Percentiles rank a stretch among this genome's conserved stretches.
These are phyloP conservation scores for Thalassiosira profunda DNA, from an alignment of 108 stramenopile genomes.

Conservation along the genomic window DNA sequence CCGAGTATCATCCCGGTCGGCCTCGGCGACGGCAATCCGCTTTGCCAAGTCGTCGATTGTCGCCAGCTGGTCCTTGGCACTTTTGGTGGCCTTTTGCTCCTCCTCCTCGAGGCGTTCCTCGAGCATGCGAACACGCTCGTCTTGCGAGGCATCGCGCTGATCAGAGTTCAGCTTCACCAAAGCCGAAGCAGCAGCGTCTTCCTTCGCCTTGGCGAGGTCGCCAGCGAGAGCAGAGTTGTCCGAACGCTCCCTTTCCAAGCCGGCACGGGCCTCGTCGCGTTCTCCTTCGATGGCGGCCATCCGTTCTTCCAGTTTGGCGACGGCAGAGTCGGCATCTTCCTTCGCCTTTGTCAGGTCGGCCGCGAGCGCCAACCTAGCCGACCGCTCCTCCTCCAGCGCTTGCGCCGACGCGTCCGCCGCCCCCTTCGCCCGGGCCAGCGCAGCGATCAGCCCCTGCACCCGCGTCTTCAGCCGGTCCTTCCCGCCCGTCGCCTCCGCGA, in stretches of 20 bases:
- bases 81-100: background rate
- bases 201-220: background rate
- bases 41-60: slow-evolving; percentile 2
- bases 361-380: background rate
- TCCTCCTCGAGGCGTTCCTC: background rate
- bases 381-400: background rate
- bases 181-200: background rate
- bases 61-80: background rate
- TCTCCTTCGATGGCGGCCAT: background rate
- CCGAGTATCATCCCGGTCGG: slow-evolving; percentile 9
- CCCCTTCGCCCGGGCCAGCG: background rate
- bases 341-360: too few species aligned
- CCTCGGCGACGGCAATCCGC: background rate
- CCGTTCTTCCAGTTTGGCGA: background rate
- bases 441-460: background rate
- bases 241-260: background rate
- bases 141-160: background rate
- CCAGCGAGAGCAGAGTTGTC: background rate
- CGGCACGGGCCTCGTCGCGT: background rate
- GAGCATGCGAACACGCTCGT: slow-evolving; percentile 1
- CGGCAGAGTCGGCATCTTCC: background rate
- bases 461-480: background rate
- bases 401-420: slow-evolving; percentile 1
- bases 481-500: background rate
- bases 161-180: background rate